phyloP scores from a whole-genome alignment of 2,329 filamentous ascomycete species.

The Talaromyces sp. region DNA sequence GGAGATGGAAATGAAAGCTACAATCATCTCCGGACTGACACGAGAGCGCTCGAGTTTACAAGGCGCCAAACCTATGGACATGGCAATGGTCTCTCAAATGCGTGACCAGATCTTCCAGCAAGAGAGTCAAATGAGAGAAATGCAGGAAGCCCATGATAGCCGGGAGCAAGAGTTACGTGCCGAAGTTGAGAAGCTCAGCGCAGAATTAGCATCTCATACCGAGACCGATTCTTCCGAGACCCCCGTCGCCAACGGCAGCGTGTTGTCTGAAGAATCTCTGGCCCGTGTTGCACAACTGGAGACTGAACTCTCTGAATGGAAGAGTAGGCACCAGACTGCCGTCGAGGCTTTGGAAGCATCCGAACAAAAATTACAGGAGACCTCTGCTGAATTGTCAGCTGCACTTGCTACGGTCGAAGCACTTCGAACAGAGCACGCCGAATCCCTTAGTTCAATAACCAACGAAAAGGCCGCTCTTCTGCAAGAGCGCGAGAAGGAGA shows the following conservation, averaged over 20 bases:
- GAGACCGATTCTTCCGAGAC: not conserved
- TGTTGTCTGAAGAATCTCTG: conserved; percentile 42
- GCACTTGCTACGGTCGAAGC: conserved; percentile 54
- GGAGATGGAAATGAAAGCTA: conserved; percentile 96
- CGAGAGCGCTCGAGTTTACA: conserved; percentile 89
- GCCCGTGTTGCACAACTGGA: conserved; percentile 64
- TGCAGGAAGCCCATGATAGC: conserved; percentile 67
- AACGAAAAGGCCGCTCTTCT: conserved; percentile 40
- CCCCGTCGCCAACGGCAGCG: not conserved
- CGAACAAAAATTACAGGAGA: conserved; percentile 68
- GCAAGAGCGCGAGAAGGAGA: conserved; percentile 49
- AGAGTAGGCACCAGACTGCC: conserved; percentile 67
- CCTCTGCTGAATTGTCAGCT: conserved; percentile 70
- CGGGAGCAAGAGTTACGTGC: conserved; percentile 71
- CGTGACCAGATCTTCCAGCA: conserved; percentile 84
- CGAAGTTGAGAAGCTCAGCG: conserved; percentile 63
- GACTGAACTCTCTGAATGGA: conserved; percentile 68
- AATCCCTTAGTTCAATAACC: conserved; percentile 27
- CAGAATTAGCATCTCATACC: conserved; percentile 1
- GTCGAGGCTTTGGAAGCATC: conserved; percentile 68
- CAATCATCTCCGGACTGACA: conserved; percentile 89
- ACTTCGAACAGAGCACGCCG: conserved; percentile 42
- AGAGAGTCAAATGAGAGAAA: conserved; percentile 70
- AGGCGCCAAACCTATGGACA: conserved; percentile 74
- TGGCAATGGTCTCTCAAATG: conserved; percentile 81